phyloP scores from a whole-genome alignment of 2,329 filamentous ascomycete species.

The Curvularia sp. region DNA sequence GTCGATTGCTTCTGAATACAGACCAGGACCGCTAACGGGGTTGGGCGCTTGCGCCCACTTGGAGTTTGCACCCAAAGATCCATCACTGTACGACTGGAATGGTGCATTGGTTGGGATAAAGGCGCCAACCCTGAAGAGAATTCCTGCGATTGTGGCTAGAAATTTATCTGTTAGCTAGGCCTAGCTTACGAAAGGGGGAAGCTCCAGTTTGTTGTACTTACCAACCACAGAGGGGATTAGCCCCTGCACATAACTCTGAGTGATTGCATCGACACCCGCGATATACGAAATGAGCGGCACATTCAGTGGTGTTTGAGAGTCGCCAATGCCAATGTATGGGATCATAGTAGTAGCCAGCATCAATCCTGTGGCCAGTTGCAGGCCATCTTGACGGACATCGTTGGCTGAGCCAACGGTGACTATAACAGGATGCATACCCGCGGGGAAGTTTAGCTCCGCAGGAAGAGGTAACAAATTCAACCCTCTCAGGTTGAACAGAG shows the following conservation, averaged over 20 bases:
- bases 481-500: conserved; percentile 7
- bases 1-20: conserved; percentile 19
- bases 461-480: conserved; percentile 9
- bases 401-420: conserved; percentile 5
- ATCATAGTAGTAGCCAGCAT: conserved; percentile 12
- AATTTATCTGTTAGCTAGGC: neutral
- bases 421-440: conserved; percentile 16
- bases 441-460: conserved; percentile 3
- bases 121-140: conserved; percentile 12
- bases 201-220: neutral
- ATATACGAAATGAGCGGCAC: conserved; percentile 11
- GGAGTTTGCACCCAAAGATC: conserved; percentile 11
- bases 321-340: conserved; percentile 11
- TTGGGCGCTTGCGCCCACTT: conserved; percentile 19
- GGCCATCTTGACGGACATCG: conserved; percentile 15
- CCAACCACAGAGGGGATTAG: conserved; percentile 15
- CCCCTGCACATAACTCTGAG: conserved; percentile 7
- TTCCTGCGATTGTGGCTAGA: conserved; percentile 11
- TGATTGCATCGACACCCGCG: conserved; percentile 10
- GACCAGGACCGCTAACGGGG: conserved; percentile 10
- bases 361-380: conserved; percentile 11
- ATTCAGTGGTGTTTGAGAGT: conserved; percentile 12
- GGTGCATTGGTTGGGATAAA: conserved; percentile 13
- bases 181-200: too few relatives aligned
- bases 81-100: conserved; percentile 10